Base-by-base conservation (phyloP, 1,284 basidiomycete genomes). In the Fomitiporia mediterranea region DNA sequence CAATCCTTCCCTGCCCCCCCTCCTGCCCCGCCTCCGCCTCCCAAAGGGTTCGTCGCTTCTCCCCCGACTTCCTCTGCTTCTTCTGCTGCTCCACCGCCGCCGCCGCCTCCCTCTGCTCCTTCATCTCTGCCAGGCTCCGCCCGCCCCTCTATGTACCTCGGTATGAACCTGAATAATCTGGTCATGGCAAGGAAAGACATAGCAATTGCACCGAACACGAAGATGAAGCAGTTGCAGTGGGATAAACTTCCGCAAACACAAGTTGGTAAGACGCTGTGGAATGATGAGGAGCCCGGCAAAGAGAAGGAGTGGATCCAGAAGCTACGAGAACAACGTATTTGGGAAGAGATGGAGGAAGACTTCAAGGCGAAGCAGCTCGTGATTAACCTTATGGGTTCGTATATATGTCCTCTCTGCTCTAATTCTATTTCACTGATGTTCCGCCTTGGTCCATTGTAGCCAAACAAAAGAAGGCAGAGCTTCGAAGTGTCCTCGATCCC, bases 181-280 rank as follows among this genome's bases (percentile, higher is more conserved):
- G 67, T 84, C 27, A 76, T 79, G 56, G 76, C 79, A 51, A 86
- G 94, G 51, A 98, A 98, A 71, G 91, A 93, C 65, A 83, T 98
- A 63, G 76, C 83, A 1, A 82, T 94, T 52, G 87, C 91, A 49
- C 92, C 95, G 1, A 85, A 81, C 59, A 87, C 83, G 51, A 94
- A 94, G 76, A 95, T 98, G 91, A 98, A 98, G 72, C 94, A 98
- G 70, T 76, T 99, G 48, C 96, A 99, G 68, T 99, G 97, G 96
- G 96, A 99, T 70, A 99, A 98, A 69, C 79, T 98, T 25, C 85
- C 89, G 40, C 91, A 92, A 60, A 83, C 92, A 64, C 81, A 91
- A 62, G 86, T 86, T n/a, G 72, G 73, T 1, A 89, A 88, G 67
- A 97, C 94, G 0, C 74, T 96, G 5, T 98, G 93, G 89, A 86